phyloP scores from a whole-genome alignment of 192 early-diverging fungal species.

The Phycomyces blakesleeanus region DNA sequence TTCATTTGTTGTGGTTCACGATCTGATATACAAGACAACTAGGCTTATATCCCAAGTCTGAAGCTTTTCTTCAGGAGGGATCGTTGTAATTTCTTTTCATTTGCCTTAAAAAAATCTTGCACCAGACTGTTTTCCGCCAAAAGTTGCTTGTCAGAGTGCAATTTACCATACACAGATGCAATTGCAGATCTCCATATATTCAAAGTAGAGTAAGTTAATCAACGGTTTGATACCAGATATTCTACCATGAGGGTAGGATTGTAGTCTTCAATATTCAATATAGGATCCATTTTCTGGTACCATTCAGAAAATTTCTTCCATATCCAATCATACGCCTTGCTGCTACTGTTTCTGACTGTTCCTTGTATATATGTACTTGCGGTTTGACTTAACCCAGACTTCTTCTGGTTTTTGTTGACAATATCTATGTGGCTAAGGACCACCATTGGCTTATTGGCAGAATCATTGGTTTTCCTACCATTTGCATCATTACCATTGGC shows the following conservation, averaged over 20 bases:
- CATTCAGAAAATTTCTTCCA: not conserved
- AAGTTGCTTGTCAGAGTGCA: not conserved
- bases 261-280: not conserved
- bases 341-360: not conserved
- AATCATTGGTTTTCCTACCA: not conserved
- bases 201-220: not conserved
- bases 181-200: not conserved
- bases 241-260: no score
- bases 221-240: not conserved
- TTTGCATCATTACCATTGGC: not conserved
- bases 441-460: not conserved
- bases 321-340: not conserved
- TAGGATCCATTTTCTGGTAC: not conserved
- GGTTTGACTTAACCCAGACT: no score
- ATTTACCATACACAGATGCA: conserved; percentile 1
- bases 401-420: conserved; percentile 1
- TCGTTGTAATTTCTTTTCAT: not conserved
- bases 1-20: not conserved
- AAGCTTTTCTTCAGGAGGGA: not conserved
- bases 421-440: conserved; percentile 7
- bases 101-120: conserved; percentile 7
- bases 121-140: not conserved
- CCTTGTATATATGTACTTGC: not conserved
- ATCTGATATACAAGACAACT: not conserved
- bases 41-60: not conserved